A percentile compares a stretch with the other conserved stretches of the same genome.
Evolutionary conservation across 192 early-diverging fungal genomes (phyloP).

Genomic region (Linnemannia zychae): DNA sequence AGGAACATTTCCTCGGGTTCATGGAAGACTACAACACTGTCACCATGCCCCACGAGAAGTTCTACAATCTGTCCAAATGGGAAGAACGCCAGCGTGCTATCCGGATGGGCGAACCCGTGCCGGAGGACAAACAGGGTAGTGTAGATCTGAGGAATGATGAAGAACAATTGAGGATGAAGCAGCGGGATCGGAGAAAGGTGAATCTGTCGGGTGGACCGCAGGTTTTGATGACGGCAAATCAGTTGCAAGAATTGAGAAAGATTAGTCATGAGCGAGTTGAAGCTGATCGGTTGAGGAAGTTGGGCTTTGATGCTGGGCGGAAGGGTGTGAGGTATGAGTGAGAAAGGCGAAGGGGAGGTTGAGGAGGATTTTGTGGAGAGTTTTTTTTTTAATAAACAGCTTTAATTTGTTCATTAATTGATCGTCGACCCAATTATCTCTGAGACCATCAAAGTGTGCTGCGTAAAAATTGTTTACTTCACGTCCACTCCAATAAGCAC

Average conservation of each 20-base stretch:
- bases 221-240: slow-evolving; percentile 56
- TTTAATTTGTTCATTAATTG: not conserved
- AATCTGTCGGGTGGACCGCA: slow-evolving; percentile 23
- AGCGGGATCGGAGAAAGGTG: slow-evolving; percentile 28
- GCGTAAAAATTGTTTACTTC: too few relatives aligned
- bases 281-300: slow-evolving; percentile 63
- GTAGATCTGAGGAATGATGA: slow-evolving; percentile 68
- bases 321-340: slow-evolving; percentile 68
- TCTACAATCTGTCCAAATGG: slow-evolving; percentile 66
- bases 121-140: slow-evolving; percentile 10
- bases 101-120: slow-evolving; percentile 60
- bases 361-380: not conserved
- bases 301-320: slow-evolving; percentile 65
- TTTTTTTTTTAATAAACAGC: not conserved
- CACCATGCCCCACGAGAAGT: slow-evolving; percentile 74
- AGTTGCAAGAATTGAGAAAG: slow-evolving; percentile 61
- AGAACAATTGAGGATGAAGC: slow-evolving; percentile 59
- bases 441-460: too few relatives aligned
- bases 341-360: not conserved
- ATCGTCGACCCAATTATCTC: too few relatives aligned
- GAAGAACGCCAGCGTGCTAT: slow-evolving; percentile 61
- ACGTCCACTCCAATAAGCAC: too few relatives aligned
- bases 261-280: slow-evolving; percentile 63
- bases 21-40: slow-evolving; percentile 77
- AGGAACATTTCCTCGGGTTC: slow-evolving; percentile 67